Conservation (phyloP, 257 asterid species). For the Lycium ferocissimum region DNA sequence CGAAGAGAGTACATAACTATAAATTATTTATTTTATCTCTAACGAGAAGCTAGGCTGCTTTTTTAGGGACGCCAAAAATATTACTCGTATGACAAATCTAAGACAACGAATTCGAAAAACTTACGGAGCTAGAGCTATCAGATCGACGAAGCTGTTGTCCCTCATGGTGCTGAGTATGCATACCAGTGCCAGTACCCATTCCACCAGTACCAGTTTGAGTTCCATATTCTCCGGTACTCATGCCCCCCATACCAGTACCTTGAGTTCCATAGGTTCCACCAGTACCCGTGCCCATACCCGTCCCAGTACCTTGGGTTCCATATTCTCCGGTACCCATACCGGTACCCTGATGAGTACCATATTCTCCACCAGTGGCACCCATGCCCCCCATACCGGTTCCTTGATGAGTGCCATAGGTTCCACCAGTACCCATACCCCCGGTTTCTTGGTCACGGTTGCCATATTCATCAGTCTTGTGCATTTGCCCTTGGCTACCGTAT, state of each 20-base stretch:
- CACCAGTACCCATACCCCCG: slow-evolving; percentile 45
- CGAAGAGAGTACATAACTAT: too few species aligned
- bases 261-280: background rate
- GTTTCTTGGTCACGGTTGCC: slow-evolving; percentile 40
- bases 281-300: background rate
- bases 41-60: too few species aligned
- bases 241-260: background rate
- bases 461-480: slow-evolving; percentile 46
- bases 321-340: background rate
- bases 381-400: background rate
- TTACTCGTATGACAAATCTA: too few species aligned
- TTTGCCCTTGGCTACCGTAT: slow-evolving; percentile 23
- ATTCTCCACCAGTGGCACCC: background rate
- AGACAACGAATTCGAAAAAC: slow-evolving; percentile 28
- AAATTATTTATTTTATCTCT: too few species aligned
- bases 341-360: background rate
- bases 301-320: background rate
- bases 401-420: slow-evolving; percentile 35
- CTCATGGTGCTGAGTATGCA: slow-evolving; percentile 30
- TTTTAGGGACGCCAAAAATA: too few species aligned
- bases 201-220: background rate
- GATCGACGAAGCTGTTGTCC: slow-evolving; percentile 49
- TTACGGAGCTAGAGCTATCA: slow-evolving; percentile 51
- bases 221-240: too few species aligned
- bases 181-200: slow-evolving; percentile 28